Conservation (phyloP, 352 stramenopile species). For the Globisporangium camurandrum region DNA sequence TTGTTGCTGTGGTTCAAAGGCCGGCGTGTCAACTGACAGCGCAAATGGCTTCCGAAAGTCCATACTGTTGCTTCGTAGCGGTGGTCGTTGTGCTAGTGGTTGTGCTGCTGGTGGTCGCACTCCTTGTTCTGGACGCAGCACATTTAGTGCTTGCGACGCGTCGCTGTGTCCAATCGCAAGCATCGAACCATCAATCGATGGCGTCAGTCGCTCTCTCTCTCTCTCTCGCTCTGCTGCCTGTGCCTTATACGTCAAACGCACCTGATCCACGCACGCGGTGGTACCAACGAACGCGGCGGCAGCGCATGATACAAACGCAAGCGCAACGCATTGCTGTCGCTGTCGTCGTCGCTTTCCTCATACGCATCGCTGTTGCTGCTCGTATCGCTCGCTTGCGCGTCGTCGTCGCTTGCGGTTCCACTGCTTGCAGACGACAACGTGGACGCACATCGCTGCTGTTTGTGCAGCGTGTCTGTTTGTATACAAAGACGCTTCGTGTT, state of each 20-base stretch:
- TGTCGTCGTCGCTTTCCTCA: slow-evolving; percentile 6
- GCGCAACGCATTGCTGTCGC: background rate
- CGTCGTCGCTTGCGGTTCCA: background rate
- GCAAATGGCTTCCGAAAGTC: slow-evolving; percentile 19
- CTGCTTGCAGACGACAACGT: no score
- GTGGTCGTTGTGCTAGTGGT: no score
- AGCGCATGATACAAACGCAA: slow-evolving; percentile 6
- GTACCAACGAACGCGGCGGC: background rate
- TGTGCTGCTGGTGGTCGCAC: no score
- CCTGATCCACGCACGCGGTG: slow-evolving; percentile 1
- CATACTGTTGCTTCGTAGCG: background rate
- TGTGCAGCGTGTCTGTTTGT: no score
- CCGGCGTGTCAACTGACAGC: slow-evolving; percentile 31
- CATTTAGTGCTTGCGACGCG: no score
- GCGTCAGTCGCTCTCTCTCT: background rate
- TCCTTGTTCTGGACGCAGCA: no score
- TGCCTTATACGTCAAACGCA: no score
- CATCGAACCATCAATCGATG: no score
- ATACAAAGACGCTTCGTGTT: no score
- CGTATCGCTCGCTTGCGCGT: background rate
- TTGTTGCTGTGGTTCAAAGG: slow-evolving; percentile 21
- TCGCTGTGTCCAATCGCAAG: no score
- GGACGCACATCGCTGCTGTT: no score
- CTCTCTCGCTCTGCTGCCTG: no score
- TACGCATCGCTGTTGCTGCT: background rate